A percentile compares a stretch with the other conserved stretches of the same genome.
These are phyloP conservation scores for Penicillium lividum DNA, from an alignment of 495 filamentous ascomycete species.

Conservation along the genomic window DNA sequence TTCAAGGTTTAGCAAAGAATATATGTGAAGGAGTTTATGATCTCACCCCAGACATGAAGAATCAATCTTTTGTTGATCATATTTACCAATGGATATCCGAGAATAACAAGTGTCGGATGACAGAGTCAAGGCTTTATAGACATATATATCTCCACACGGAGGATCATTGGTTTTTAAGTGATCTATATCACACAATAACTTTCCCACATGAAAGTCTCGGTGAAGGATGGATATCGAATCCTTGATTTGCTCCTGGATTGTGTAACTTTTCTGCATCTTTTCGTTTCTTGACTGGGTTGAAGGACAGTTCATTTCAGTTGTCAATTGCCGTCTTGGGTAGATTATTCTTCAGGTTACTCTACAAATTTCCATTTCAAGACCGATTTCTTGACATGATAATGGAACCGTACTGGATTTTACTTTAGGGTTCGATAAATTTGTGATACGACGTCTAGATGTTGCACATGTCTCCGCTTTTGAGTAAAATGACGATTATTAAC, in stretches of 20 bases:
- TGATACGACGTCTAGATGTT: not conserved
- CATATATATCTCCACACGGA: not conserved
- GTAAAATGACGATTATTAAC: not conserved
- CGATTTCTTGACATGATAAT: not conserved
- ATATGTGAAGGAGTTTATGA: not conserved
- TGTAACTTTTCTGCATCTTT: conserved; percentile 3
- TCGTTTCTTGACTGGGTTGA: not conserved
- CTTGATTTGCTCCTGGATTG: not conserved
- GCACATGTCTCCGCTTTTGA: not conserved
- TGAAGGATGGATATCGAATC: not conserved
- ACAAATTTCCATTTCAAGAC: not conserved
- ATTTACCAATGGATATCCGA: not conserved
- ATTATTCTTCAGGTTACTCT: not conserved
- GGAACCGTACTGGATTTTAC: not conserved
- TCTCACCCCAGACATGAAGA: conserved; percentile 13
- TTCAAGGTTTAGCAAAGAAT: not conserved
- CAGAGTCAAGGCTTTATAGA: not conserved
- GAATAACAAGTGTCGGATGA: too few relatives aligned
- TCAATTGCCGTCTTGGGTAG: not conserved
- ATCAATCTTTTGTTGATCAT: conserved; percentile 10
- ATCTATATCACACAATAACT: not conserved
- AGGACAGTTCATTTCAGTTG: not conserved
- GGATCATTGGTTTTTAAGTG: not conserved
- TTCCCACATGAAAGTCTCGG: conserved; percentile 18
- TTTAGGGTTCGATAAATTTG: not conserved